phyloP scores from a whole-genome alignment of 192 early-diverging fungal genomes.

The Neocallimastix lanati region DNA sequence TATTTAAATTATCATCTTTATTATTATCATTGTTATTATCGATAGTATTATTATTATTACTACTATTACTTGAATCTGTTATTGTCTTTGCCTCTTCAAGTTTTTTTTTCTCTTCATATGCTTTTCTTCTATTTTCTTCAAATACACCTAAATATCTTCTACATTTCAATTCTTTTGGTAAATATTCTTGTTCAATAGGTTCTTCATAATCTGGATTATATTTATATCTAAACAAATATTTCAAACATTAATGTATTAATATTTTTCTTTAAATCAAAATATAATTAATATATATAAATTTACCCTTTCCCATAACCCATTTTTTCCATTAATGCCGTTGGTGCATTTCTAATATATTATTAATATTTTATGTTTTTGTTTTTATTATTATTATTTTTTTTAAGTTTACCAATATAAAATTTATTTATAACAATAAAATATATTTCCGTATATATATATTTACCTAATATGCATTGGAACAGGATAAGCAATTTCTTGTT shows the following conservation, averaged over 20 bases:
- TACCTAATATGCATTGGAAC: constrained; percentile 59
- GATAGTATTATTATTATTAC: too few species aligned
- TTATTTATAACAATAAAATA: too few species aligned
- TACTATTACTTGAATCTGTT: too few species aligned
- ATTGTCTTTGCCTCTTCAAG: background rate
- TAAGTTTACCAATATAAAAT: too few species aligned
- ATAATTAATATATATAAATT: constrained; percentile 12
- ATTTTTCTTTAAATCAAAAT: too few species aligned
- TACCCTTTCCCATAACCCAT: constrained; percentile 67
- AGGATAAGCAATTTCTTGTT: constrained; percentile 40
- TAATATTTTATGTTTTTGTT: too few species aligned
- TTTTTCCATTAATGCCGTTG: constrained; percentile 10
- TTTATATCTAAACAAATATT: background rate
- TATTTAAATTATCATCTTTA: too few species aligned
- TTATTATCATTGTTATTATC: too few species aligned
- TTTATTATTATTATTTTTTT: too few species aligned
- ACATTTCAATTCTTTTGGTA: constrained; percentile 43
- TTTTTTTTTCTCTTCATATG: background rate
- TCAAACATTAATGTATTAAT: too few species aligned
- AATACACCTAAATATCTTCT: constrained; percentile 2
- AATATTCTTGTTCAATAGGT: constrained; percentile 58
- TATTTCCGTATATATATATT: background rate
- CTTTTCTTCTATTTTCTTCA: background rate
- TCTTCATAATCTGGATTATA: constrained; percentile 64
- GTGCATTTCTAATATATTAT: background rate